Conservation (phyloP, 1,284 basidiomycete species). For the Pisolithus thermaeus region DNA sequence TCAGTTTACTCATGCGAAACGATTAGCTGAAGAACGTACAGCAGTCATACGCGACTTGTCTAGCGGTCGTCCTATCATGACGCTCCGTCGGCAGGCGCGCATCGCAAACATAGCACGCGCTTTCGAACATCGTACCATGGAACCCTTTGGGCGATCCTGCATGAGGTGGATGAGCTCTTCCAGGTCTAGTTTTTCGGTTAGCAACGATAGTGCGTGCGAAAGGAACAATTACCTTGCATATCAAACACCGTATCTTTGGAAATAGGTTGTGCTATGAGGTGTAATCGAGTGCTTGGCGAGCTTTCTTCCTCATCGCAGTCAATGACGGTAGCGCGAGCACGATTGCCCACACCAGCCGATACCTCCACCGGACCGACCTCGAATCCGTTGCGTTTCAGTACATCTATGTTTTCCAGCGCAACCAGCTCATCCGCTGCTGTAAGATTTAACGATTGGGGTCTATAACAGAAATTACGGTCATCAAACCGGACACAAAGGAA, state of each 20-base stretch:
- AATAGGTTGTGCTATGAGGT: conserved; percentile 80
- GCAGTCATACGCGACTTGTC: conserved; percentile 73
- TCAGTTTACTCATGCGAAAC: neutral
- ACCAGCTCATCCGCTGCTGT: conserved; percentile 89
- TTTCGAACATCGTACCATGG: conserved; percentile 87
- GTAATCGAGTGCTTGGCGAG: conserved; percentile 46
- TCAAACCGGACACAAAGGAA: too few species aligned
- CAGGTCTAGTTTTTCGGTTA: conserved; percentile 61
- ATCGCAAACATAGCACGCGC: conserved; percentile 96
- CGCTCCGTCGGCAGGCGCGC: conserved; percentile 91
- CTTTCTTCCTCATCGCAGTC: conserved; percentile 29
- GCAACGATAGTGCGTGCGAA: neutral
- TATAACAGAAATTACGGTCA: conserved; percentile 25
- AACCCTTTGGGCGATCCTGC: conserved; percentile 68
- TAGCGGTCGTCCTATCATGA: conserved; percentile 92
- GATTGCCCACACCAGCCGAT: too few species aligned
- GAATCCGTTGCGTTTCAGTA: conserved; percentile 86
- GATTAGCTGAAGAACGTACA: conserved; percentile 39
- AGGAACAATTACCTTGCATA: conserved; percentile 39
- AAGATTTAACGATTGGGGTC: conserved; percentile 76
- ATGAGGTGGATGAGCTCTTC: conserved; percentile 89
- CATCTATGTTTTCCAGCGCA: conserved; percentile 80
- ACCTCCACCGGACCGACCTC: conserved; percentile 60
- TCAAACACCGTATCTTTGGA: conserved; percentile 85
- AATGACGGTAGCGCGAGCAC: too few species aligned